phyloP scores from a whole-genome alignment of 2,329 filamentous ascomycete genomes.

The Blumeria graminis region DNA sequence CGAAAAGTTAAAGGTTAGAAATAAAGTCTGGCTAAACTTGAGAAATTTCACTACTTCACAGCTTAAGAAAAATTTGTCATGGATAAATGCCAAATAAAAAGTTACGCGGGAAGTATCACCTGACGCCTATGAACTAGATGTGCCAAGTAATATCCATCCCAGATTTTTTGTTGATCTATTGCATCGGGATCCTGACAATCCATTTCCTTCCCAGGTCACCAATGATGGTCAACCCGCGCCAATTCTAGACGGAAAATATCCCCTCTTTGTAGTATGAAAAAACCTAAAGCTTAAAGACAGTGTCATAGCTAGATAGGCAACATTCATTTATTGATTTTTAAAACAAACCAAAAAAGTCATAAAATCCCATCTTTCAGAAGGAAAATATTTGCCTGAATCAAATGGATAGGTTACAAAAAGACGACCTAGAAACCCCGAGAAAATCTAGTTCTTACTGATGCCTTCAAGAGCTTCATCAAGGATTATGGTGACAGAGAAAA shows the following conservation, averaged over 20 bases:
- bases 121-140: not conserved
- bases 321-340: too few relatives aligned
- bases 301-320: too few relatives aligned
- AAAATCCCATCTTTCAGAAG: too few relatives aligned
- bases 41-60: not conserved
- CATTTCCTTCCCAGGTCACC: not conserved
- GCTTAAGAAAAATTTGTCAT: not conserved
- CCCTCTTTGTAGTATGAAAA: too few relatives aligned
- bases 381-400: too few relatives aligned
- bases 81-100: not conserved
- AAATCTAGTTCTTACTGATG: too few relatives aligned
- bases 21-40: not conserved
- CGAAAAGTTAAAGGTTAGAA: not conserved
- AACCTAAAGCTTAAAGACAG: too few relatives aligned
- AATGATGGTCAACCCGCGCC: not conserved
- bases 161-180: not conserved
- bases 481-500: too few relatives aligned
- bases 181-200: not conserved
- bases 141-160: not conserved
- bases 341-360: too few relatives aligned
- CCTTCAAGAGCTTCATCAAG: too few relatives aligned
- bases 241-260: not conserved
- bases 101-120: not conserved
- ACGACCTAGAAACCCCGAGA: too few relatives aligned
- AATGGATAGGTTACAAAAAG: too few relatives aligned